These are phyloP conservation scores for Penicillium sp. DNA, from an alignment of 2,329 filamentous ascomycete genomes.

Conservation along the genomic window DNA sequence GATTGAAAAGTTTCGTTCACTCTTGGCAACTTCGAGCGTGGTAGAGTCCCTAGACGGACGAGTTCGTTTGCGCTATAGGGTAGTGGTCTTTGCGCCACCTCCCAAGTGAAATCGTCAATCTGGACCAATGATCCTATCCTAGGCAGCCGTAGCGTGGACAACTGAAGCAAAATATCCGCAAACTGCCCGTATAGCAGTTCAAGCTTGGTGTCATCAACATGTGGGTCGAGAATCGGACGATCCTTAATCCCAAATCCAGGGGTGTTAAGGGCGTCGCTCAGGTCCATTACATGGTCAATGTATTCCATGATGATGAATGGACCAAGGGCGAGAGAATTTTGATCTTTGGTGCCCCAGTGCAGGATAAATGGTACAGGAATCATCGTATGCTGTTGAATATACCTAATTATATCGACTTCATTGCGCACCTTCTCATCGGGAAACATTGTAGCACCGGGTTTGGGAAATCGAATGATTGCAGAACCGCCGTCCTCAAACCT, in stretches of 20 bases:
- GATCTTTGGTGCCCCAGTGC: too few species aligned
- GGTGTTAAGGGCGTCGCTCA: slow-evolving; percentile 7
- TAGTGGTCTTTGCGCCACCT: slow-evolving; percentile 2
- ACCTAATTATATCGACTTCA: too few species aligned
- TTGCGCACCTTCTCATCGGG: too few species aligned
- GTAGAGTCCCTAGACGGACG: slow-evolving; percentile 22
- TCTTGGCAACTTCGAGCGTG: slow-evolving; percentile 13
- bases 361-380: too few species aligned
- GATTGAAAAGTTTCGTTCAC: too few species aligned
- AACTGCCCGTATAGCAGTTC: slow-evolving; percentile 17
- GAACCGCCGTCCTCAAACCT: too few species aligned
- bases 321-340: too few species aligned
- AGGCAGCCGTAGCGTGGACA: slow-evolving; percentile 1
- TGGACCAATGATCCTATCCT: slow-evolving; percentile 1
- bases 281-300: slow-evolving; percentile 2
- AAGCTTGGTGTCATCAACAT: slow-evolving; percentile 31
- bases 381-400: too few species aligned
- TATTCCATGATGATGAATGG: too few species aligned
- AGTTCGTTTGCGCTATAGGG: slow-evolving; percentile 38
- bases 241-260: neutral
- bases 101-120: neutral
- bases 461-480: too few species aligned
- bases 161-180: slow-evolving; percentile 4
- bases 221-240: slow-evolving; percentile 21
- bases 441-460: too few species aligned